A percentile compares a stretch with the other conserved stretches of the same genome.
Conservation (phyloP, 805 yeast genomes). For the Barnettozyma salicaria region DNA sequence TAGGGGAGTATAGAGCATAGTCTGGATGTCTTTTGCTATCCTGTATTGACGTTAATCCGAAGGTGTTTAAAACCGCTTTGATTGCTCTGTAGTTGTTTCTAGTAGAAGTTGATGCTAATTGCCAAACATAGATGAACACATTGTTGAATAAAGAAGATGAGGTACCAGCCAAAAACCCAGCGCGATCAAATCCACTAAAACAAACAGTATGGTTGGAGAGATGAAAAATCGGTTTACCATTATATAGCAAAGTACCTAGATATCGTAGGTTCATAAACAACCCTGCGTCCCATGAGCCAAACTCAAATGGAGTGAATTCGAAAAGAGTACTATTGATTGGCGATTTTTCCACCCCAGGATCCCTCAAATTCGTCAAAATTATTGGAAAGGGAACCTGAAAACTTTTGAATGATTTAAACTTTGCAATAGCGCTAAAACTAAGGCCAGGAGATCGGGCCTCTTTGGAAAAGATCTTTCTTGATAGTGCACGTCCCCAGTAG, state of each 20-base stretch:
- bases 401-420: constrained; percentile 32
- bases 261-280: constrained; percentile 46
- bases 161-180: constrained; percentile 55
- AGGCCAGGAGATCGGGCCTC: constrained; percentile 31
- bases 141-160: constrained; percentile 55
- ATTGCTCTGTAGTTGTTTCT: constrained; percentile 30
- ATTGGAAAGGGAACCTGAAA: constrained; percentile 46
- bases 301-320: constrained; percentile 61
- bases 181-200: constrained; percentile 48
- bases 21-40: constrained; percentile 41
- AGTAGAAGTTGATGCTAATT: constrained; percentile 28
- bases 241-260: constrained; percentile 42
- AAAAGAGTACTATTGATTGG: constrained; percentile 39
- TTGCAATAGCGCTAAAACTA: constrained; percentile 35
- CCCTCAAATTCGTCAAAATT: constrained; percentile 35
- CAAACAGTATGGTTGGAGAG: constrained; percentile 34
- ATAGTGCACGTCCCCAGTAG: constrained; percentile 62
- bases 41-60: constrained; percentile 38
- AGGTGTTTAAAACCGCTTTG: constrained; percentile 34
- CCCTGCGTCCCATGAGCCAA: constrained; percentile 60
- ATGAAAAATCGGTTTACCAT: constrained; percentile 35
- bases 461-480: constrained; percentile 39
- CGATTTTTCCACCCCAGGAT: constrained; percentile 29
- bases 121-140: constrained; percentile 41
- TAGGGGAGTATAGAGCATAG: constrained; percentile 55